These are phyloP conservation scores for Neurospora sp. DNA, from an alignment of 495 filamentous ascomycete genomes.

Conservation along the genomic window DNA sequence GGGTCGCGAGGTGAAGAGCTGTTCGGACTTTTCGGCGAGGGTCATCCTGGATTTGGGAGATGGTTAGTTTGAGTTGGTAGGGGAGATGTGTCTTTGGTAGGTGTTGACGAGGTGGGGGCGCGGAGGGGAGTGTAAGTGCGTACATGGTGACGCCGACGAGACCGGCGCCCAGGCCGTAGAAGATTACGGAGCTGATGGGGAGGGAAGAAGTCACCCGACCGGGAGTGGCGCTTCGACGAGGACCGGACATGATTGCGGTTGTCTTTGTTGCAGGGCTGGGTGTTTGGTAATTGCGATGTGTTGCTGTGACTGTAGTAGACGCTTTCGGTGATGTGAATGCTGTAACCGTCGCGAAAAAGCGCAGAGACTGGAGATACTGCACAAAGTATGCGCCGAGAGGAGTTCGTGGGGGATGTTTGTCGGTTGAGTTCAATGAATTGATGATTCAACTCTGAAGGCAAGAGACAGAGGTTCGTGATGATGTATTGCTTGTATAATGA, in stretches of 20 bases:
- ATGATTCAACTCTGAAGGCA: not conserved
- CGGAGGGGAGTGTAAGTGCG: not conserved
- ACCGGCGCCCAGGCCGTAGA: conserved; percentile 6
- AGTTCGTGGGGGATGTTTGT: not conserved
- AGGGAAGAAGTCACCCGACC: not conserved
- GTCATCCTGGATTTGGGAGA: conserved; percentile 3
- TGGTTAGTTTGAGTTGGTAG: not conserved
- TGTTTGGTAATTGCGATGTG: not conserved
- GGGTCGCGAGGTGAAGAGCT: conserved; percentile 6
- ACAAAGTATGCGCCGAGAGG: not conserved
- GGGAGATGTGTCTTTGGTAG: not conserved
- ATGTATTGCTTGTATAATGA: not conserved
- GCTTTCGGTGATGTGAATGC: not conserved
- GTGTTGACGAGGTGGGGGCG: not conserved
- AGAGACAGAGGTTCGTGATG: not conserved
- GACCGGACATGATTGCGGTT: not conserved
- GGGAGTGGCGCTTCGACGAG: not conserved
- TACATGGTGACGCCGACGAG: conserved; percentile 8
- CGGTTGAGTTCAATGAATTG: not conserved
- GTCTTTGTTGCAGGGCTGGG: not conserved
- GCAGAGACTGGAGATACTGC: not conserved
- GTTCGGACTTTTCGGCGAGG: conserved; percentile 3
- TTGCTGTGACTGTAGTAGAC: not conserved
- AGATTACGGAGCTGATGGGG: conserved; percentile 1
- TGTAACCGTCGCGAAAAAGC: not conserved